These are phyloP conservation scores for Stagonosporopsis vannaccii DNA, from an alignment of 2,329 filamentous ascomycete genomes.

Conservation along the genomic window DNA sequence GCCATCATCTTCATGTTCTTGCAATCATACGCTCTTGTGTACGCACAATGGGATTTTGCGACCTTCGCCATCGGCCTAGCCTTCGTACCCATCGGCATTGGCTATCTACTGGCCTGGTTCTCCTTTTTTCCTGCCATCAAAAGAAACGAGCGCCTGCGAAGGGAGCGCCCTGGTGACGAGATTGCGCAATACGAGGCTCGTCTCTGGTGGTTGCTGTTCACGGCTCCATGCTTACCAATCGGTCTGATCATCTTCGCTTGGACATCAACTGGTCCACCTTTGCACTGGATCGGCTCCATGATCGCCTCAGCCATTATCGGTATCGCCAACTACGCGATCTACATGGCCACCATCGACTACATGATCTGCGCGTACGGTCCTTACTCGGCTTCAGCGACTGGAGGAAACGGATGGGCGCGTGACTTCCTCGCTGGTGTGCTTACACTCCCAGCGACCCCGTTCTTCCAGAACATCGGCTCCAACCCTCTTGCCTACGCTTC, in stretches of 20 bases:
- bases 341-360: slow-evolving; percentile 83
- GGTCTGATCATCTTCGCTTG: slow-evolving; percentile 76
- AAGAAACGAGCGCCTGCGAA: slow-evolving; percentile 45
- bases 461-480: slow-evolving; percentile 55
- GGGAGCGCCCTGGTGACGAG: slow-evolving; percentile 38
- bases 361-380: slow-evolving; percentile 78
- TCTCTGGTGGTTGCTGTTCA: slow-evolving; percentile 70
- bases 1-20: slow-evolving; percentile 82
- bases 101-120: slow-evolving; percentile 70
- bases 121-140: slow-evolving; percentile 64
- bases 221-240: slow-evolving; percentile 68
- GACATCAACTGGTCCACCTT: slow-evolving; percentile 68
- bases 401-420: slow-evolving; percentile 77
- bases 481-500: slow-evolving; percentile 62
- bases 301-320: slow-evolving; percentile 72
- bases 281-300: slow-evolving; percentile 75
- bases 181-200: slow-evolving; percentile 58
- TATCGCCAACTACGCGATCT: slow-evolving; percentile 74
- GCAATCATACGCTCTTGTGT: slow-evolving; percentile 73
- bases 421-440: slow-evolving; percentile 79
- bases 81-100: slow-evolving; percentile 66
- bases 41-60: slow-evolving; percentile 70
- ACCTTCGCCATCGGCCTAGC: slow-evolving; percentile 65
- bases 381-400: slow-evolving; percentile 78
- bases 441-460: slow-evolving; percentile 71